These are phyloP conservation scores for Cunninghamia lanceolata DNA, from an alignment of 75 land plant species.

Conservation along the genomic window DNA sequence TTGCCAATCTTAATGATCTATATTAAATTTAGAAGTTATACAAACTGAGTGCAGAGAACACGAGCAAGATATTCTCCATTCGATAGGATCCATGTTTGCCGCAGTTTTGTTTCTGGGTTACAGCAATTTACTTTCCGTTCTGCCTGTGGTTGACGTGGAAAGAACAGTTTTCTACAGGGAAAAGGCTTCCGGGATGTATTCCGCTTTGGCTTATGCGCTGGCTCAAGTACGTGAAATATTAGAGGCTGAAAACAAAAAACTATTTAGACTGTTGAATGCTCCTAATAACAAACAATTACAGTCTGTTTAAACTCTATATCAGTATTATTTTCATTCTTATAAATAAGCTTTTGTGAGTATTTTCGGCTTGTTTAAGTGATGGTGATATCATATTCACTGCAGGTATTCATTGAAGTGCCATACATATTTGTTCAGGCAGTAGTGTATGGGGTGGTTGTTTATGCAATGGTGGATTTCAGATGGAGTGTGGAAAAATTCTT, in stretches of 20 bases:
- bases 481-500: constrained; percentile 54
- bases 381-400: neutral
- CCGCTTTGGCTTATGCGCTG: constrained; percentile 58
- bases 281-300: neutral
- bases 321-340: too few relatives aligned
- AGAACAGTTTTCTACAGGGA: constrained; percentile 78
- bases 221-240: constrained; percentile 48
- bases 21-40: too few relatives aligned
- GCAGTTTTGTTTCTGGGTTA: constrained; percentile 17
- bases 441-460: constrained; percentile 57
- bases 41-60: neutral
- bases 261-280: neutral
- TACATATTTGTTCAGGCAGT: constrained; percentile 61
- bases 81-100: constrained; percentile 59
- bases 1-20: too few relatives aligned
- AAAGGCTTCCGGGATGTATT: constrained; percentile 68
- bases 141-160: constrained; percentile 66
- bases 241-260: neutral
- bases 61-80: constrained; percentile 27
- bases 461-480: constrained; percentile 60
- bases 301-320: too few relatives aligned
- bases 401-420: constrained; percentile 74
- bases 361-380: neutral
- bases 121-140: constrained; percentile 27
- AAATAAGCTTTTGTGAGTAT: too few relatives aligned